Evolutionary conservation across 768 basidiomycete species (phyloP).

Genomic region (Coprinopsis marcescibilis): DNA sequence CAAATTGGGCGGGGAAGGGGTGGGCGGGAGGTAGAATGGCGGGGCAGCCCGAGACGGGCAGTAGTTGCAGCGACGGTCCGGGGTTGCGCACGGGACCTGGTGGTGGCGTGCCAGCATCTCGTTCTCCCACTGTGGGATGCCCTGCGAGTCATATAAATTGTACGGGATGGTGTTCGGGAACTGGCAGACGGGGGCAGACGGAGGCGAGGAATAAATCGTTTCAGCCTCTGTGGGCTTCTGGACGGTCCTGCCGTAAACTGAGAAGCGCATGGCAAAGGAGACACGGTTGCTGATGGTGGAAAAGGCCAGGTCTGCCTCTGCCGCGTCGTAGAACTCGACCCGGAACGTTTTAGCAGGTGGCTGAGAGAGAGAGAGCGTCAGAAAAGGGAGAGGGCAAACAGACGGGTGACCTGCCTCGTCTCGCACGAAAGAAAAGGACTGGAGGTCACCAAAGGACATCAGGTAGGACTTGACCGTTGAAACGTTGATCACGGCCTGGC

Average conservation of each 20-base stretch:
- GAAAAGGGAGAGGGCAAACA: constrained; percentile 4
- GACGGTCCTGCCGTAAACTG: constrained; percentile 28
- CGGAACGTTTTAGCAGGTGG: constrained; percentile 32
- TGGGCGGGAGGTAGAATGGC: constrained; percentile 4
- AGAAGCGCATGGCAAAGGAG: constrained; percentile 48
- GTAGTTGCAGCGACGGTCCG: constrained; percentile 20
- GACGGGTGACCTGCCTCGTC: constrained; percentile 21
- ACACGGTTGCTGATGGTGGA: constrained; percentile 41
- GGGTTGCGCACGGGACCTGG: constrained; percentile 13
- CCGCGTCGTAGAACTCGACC: constrained; percentile 65
- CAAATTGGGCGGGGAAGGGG: constrained; percentile 9
- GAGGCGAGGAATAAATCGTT: constrained; percentile 6
- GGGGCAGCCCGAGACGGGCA: constrained; percentile 24
- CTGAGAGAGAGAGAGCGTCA: not conserved
- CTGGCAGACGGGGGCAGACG: not conserved
- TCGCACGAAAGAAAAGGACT: constrained; percentile 21
- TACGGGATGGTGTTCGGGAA: not conserved
- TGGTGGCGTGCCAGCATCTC: constrained; percentile 13
- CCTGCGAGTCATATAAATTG: not conserved
- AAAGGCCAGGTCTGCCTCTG: constrained; percentile 49
- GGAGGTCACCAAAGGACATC: constrained; percentile 30
- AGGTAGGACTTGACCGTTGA: constrained; percentile 26
- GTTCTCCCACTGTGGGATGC: constrained; percentile 14
- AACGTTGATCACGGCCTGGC: constrained; percentile 17
- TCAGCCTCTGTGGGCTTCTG: not conserved